These are phyloP conservation scores for Septoria linicola DNA, from an alignment of 2,329 filamentous ascomycete species.

Conservation along the genomic window DNA sequence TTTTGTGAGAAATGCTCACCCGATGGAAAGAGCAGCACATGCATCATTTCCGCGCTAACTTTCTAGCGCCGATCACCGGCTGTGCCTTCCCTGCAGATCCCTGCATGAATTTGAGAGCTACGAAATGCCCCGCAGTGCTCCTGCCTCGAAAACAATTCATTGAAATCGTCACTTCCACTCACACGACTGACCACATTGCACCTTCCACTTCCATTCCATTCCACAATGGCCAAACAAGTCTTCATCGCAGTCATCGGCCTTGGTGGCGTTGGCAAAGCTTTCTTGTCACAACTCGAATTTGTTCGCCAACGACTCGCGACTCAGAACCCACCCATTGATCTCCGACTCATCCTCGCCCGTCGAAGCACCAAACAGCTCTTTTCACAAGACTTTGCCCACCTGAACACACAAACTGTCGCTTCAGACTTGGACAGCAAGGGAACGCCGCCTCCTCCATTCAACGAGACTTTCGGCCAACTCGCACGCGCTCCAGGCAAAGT, in stretches of 20 bases:
- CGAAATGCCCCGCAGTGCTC: conserved; percentile 4
- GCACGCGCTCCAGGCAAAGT: conserved; percentile 73
- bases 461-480: conserved; percentile 75
- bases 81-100: conserved; percentile 7
- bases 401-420: conserved; percentile 62
- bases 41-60: not conserved
- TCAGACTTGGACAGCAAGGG: conserved; percentile 61
- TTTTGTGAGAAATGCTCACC: not conserved
- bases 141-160: not conserved
- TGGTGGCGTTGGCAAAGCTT: conserved; percentile 83
- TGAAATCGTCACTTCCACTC: too few species aligned
- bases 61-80: conserved; percentile 12
- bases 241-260: conserved; percentile 60
- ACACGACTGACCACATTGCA: too few species aligned
- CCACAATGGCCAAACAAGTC: conserved; percentile 28
- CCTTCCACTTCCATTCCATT: not conserved
- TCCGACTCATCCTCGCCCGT: conserved; percentile 80
- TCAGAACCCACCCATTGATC: conserved; percentile 58
- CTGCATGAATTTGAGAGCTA: conserved; percentile 6
- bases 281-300: conserved; percentile 18
- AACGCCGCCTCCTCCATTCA: conserved; percentile 63
- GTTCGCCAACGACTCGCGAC: conserved; percentile 47
- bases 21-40: not conserved
- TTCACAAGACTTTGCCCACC: conserved; percentile 67
- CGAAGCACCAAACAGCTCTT: conserved; percentile 82